A percentile compares a stretch with the other conserved stretches of the same genome.
phyloP scores from a whole-genome alignment of 805 yeast genomes.

The Kuraishia capsulata region DNA sequence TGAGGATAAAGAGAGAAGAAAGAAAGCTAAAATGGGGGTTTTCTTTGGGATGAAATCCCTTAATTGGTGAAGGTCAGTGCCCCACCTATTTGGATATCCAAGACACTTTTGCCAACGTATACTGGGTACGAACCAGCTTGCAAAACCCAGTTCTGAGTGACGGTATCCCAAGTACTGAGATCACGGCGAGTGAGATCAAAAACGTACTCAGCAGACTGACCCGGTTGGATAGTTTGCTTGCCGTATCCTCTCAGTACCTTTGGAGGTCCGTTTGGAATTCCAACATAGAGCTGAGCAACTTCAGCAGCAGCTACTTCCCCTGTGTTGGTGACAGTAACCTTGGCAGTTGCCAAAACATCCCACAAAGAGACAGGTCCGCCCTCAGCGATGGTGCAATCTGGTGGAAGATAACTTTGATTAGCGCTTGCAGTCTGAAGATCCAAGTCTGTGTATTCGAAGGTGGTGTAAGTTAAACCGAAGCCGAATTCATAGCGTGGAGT shows the following conservation, averaged over 20 bases:
- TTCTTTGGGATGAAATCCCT: slow-evolving; percentile 28
- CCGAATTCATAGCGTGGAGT: slow-evolving; percentile 49
- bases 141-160: slow-evolving; percentile 33
- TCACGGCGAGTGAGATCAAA: slow-evolving; percentile 31
- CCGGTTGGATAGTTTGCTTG: slow-evolving; percentile 30
- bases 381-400: slow-evolving; percentile 21
- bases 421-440: slow-evolving; percentile 14
- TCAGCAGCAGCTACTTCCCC: slow-evolving; percentile 41
- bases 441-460: slow-evolving; percentile 22
- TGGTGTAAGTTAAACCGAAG: slow-evolving; percentile 31
- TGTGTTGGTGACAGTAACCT: slow-evolving; percentile 33
- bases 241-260: slow-evolving; percentile 54
- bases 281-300: slow-evolving; percentile 44
- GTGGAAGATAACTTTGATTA: slow-evolving; percentile 23
- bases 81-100: slow-evolving; percentile 9
- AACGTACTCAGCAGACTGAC: slow-evolving; percentile 18
- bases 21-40: no score
- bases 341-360: slow-evolving; percentile 23
- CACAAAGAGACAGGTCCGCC: slow-evolving; percentile 36
- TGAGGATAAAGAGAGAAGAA: no score
- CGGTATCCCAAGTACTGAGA: slow-evolving; percentile 33
- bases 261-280: slow-evolving; percentile 34
- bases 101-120: slow-evolving; percentile 20
- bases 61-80: slow-evolving; percentile 1
- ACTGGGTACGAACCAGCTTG: slow-evolving; percentile 33